Base-by-base conservation (phyloP, 768 basidiomycete species). In the Xanthoconium purpureum region DNA sequence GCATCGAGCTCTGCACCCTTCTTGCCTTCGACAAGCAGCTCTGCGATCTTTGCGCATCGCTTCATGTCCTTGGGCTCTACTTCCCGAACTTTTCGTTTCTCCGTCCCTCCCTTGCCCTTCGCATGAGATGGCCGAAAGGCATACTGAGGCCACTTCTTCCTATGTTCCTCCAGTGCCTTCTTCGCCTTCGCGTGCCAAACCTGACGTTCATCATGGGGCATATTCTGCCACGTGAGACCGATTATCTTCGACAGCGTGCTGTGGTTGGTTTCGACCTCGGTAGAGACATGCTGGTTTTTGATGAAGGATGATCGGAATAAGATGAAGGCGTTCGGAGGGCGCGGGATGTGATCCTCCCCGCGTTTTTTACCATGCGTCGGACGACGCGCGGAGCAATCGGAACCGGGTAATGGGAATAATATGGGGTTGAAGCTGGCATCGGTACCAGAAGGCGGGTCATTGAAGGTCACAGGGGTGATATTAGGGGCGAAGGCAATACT, bases 271-370 rank as follows among this genome's bases (percentile, higher is more conserved):
- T 91, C 89, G 57, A 91, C 84, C 50, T 80, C 83, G 9, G 85
- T 82, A 10, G 88, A 84, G 60, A 91, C 88, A 62, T 87, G 87
- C 63, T 88, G 85, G 62, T 77, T 80, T 74, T 88, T 88, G 70
- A 91, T 88, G 72, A 91, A 91, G 0, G 86, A 85, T 0, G 88
- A 88, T 58, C 89, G 85, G 78, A 91, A 92, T 64, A 92, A 80
- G 66, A 91, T 92, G 74, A 92, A 92, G 28, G 89, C 90, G 65
- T 92, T 91, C 3, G 89, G 88, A 2, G 89, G 89, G 42, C 89
- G 87, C 17, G 89, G 89, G 59, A 92, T 88, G 68, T 91, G 87
- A 60, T 87, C 81, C 29, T 84, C 82, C 14, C 83, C 80, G 67
- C 86, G 87, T 73, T 88, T 87, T 77, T 83, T 87, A 46, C 79